phyloP scores from a whole-genome alignment of 1,139 yeast species.

The Taphrina deformans region DNA sequence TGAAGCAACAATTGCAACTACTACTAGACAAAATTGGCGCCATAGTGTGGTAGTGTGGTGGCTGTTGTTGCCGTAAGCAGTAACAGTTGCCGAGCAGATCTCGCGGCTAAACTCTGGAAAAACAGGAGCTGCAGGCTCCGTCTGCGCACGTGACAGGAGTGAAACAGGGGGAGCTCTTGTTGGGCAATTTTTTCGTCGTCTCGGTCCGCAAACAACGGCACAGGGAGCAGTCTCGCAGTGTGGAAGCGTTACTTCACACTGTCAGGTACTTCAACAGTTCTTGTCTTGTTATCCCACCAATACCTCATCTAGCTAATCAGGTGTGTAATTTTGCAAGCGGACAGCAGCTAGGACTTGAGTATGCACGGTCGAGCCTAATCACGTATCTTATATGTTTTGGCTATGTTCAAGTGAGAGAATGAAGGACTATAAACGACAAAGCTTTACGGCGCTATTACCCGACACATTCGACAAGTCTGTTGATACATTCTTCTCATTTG shows the following conservation, averaged over 20 bases:
- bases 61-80: neutral
- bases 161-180: neutral
- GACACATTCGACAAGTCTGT: neutral
- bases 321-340: neutral
- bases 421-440: neutral
- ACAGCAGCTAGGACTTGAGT: neutral
- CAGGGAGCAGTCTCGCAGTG: neutral
- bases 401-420: neutral
- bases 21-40: neutral
- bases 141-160: neutral
- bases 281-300: neutral
- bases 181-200: constrained; percentile 13
- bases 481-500: neutral
- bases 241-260: neutral
- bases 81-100: no score
- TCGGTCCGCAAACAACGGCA: constrained; percentile 14
- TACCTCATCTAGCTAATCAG: neutral
- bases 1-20: no score
- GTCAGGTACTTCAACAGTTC: neutral
- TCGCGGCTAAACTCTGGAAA: no score
- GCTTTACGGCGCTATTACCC: neutral
- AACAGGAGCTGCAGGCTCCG: no score
- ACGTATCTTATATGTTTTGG: neutral
- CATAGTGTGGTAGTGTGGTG: neutral
- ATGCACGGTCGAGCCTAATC: neutral